Conservation (phyloP, 73 alveolate genomes). For the Tetrahymena borealis region DNA sequence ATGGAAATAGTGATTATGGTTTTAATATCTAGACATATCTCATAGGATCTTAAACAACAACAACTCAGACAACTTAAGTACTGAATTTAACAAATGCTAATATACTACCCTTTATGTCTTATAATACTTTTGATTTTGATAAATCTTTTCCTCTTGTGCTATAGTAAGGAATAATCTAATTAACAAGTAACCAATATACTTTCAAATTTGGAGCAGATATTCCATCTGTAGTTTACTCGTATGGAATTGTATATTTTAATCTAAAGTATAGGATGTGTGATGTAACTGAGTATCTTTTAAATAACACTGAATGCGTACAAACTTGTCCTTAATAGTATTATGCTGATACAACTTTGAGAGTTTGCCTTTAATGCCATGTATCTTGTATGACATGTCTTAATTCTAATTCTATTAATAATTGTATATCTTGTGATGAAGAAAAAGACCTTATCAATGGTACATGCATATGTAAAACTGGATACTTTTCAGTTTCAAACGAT, state of each 20-base stretch:
- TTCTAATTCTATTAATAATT: not conserved
- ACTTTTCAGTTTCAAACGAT: not conserved
- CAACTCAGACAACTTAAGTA: not conserved
- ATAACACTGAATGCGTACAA: not conserved
- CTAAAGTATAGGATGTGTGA: not conserved
- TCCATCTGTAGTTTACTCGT: not conserved
- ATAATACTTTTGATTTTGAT: not conserved
- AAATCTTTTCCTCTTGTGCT: not conserved
- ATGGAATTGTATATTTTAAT: not conserved
- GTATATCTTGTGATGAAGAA: not conserved
- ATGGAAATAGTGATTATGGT: not conserved
- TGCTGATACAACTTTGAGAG: not conserved
- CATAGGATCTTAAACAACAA: not conserved
- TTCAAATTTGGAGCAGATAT: not conserved
- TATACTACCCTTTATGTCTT: not conserved
- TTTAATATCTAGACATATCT: not conserved
- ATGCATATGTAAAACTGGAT: not conserved
- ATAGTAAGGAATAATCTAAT: not conserved
- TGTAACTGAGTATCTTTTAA: not conserved
- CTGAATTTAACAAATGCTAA: not conserved
- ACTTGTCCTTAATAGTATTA: not conserved
- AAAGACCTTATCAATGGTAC: not conserved
- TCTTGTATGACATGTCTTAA: not conserved
- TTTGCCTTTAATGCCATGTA: not conserved
- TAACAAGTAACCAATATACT: not conserved